These are phyloP conservation scores for Plantago ovata DNA, from an alignment of 257 asterid genomes.

Conservation along the genomic window DNA sequence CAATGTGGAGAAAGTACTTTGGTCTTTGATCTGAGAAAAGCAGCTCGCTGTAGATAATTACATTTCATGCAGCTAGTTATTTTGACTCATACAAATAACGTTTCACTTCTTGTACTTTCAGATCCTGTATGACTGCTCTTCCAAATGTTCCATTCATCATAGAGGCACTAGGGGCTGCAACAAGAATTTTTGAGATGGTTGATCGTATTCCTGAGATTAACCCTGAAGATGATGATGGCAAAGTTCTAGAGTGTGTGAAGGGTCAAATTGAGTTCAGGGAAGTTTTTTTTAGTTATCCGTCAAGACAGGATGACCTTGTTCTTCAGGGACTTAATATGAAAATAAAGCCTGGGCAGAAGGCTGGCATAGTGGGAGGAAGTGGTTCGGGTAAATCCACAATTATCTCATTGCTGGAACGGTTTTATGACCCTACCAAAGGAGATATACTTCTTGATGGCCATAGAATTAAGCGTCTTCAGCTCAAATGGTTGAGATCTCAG, in stretches of 20 bases:
- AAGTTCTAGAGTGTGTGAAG: constrained; percentile 16
- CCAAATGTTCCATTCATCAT: constrained; percentile 36
- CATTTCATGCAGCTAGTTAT: background rate
- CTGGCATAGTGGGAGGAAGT: constrained; percentile 39
- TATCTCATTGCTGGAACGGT: constrained; percentile 44
- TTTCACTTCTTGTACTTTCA: constrained; percentile 7
- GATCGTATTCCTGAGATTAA: constrained; percentile 31
- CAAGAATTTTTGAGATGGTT: constrained; percentile 34
- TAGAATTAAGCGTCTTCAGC: constrained; percentile 36
- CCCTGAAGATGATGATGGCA: constrained; percentile 24
- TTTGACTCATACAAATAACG: background rate
- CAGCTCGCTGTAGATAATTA: background rate
- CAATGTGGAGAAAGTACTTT: no score
- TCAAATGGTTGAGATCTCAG: constrained; percentile 47
- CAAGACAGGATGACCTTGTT: constrained; percentile 32
- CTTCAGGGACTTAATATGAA: constrained; percentile 28
- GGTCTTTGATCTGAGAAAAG: no score
- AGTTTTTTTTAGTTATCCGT: constrained; percentile 39
- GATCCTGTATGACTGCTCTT: constrained; percentile 33
- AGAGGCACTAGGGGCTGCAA: constrained; percentile 37
- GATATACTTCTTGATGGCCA: constrained; percentile 48
- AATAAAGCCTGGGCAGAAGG: constrained; percentile 34
- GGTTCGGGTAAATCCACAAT: constrained; percentile 47
- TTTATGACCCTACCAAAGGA: constrained; percentile 43
- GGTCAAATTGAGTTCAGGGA: constrained; percentile 41